Evolutionary conservation across 139 green algal genomes (phyloP).

Genomic region (Pleodorina starrii): DNA sequence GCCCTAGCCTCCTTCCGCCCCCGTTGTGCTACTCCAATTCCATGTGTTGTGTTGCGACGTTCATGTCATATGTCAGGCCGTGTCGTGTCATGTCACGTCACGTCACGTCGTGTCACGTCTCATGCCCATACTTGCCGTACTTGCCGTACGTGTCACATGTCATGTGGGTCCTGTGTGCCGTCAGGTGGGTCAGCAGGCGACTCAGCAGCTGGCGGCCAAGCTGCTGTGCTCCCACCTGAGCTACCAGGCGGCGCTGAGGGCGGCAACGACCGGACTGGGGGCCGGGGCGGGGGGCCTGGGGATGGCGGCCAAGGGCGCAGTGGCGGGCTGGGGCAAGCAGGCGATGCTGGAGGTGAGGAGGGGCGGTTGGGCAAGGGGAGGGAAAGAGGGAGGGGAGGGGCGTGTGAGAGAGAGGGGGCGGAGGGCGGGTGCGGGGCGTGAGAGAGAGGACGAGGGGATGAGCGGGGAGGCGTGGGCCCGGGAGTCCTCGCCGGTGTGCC

Average conservation of each 20-base stretch:
- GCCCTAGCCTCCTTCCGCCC: too few relatives aligned
- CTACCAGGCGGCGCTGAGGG: conserved; percentile 65
- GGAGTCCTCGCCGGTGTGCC: too few relatives aligned
- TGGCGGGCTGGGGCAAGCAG: conserved; percentile 50
- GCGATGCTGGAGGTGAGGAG: conserved; percentile 57
- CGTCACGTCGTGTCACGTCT: too few relatives aligned
- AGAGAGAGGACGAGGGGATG: too few relatives aligned
- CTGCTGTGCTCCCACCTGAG: conserved; percentile 64
- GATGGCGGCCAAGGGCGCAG: conserved; percentile 34
- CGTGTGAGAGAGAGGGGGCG: not conserved
- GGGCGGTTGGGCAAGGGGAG: not conserved
- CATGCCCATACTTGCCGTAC: too few relatives aligned
- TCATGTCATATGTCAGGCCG: too few relatives aligned
- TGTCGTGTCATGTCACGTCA: too few relatives aligned
- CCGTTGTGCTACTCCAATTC: too few relatives aligned
- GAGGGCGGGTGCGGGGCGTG: not conserved
- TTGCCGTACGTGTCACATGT: too few relatives aligned
- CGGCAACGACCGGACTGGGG: not conserved
- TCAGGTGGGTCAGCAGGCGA: conserved; percentile 53
- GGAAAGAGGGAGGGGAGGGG: not conserved
- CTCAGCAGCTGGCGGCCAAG: conserved; percentile 67
- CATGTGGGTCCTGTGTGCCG: too few relatives aligned
- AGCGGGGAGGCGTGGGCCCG: too few relatives aligned
- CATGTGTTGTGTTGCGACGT: too few relatives aligned
- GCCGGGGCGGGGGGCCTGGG: conserved; percentile 8